Percentiles rank a stretch among this genome's conserved stretches.
Conservation (phyloP, 2,329 filamentous ascomycete species). For the Pseudofabraea citricarpa region DNA sequence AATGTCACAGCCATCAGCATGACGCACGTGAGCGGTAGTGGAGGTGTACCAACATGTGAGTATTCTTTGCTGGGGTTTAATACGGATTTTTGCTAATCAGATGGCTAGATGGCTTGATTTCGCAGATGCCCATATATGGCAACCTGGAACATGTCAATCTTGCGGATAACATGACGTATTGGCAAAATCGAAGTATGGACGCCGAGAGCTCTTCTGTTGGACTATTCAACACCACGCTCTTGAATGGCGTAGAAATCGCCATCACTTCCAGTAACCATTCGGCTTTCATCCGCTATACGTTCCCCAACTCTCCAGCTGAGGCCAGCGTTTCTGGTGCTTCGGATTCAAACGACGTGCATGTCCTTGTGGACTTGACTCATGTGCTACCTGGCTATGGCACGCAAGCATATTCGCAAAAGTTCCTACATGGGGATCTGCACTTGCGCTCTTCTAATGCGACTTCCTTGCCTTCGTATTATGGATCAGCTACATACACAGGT, state of each 20-base stretch:
- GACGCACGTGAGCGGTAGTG: not conserved
- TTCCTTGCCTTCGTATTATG: not conserved
- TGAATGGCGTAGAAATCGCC: not conserved
- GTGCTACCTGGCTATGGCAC: not conserved
- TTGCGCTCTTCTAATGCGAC: not conserved
- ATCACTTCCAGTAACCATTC: not conserved
- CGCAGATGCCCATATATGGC: not conserved
- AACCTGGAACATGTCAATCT: not conserved
- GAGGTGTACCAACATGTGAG: not conserved
- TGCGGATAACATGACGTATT: not conserved
- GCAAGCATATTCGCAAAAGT: not conserved
- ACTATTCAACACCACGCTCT: not conserved
- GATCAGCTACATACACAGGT: slow-evolving; percentile 1
- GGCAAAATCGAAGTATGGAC: not conserved
- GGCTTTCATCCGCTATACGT: not conserved
- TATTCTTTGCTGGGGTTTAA: no score
- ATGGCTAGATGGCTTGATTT: not conserved
- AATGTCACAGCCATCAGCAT: not conserved
- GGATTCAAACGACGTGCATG: not conserved
- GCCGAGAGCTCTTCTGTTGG: not conserved
- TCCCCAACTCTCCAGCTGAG: not conserved
- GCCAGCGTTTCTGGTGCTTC: not conserved
- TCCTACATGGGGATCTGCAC: not conserved
- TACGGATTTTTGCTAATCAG: no score
- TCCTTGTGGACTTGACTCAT: not conserved